phyloP scores from a whole-genome alignment of 2,329 filamentous ascomycete species.

The Fragosphaeria purpurea region DNA sequence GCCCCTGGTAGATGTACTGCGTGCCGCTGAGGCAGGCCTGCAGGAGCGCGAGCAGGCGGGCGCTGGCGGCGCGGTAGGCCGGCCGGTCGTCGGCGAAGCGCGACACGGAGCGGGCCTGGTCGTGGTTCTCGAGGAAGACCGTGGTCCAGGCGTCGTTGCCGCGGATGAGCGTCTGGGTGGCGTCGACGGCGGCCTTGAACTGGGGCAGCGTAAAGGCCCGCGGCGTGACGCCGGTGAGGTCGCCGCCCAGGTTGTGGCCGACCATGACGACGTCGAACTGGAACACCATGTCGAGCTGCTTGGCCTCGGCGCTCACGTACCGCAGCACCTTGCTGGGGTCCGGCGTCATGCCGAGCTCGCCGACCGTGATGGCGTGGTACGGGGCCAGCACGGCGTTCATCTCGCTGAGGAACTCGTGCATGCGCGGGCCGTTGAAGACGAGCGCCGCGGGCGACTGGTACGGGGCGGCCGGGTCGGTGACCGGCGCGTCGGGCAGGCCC shows the following conservation, averaged over 20 bases:
- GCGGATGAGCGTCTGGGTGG: slow-evolving; percentile 39
- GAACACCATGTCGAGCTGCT: slow-evolving; percentile 59
- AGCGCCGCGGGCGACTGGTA: slow-evolving; percentile 43
- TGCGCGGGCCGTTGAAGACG: slow-evolving; percentile 56
- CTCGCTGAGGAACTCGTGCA: slow-evolving; percentile 56
- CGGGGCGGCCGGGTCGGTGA: slow-evolving; percentile 25
- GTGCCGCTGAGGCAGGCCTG: slow-evolving; percentile 38
- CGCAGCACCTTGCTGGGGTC: slow-evolving; percentile 44
- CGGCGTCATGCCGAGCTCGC: slow-evolving; percentile 54
- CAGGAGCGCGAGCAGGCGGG: slow-evolving; percentile 42
- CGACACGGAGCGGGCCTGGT: slow-evolving; percentile 44
- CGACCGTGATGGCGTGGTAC: slow-evolving; percentile 58
- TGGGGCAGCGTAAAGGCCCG: slow-evolving; percentile 31
- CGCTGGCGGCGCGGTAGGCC: slow-evolving; percentile 29
- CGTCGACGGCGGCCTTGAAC: slow-evolving; percentile 28
- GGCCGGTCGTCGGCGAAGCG: slow-evolving; percentile 35
- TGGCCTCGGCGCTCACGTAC: slow-evolving; percentile 50
- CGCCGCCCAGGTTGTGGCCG: slow-evolving; percentile 33
- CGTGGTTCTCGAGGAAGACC: slow-evolving; percentile 53
- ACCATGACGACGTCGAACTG: slow-evolving; percentile 54
- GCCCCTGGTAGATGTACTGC: slow-evolving; percentile 44
- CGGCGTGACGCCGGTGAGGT: too few relatives aligned
- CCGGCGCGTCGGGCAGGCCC: slow-evolving; percentile 43
- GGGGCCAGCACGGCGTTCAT: slow-evolving; percentile 50
- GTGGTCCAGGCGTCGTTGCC: slow-evolving; percentile 47